Base-by-base conservation (phyloP, 257 asterid genomes). In the Linderniella brevidens region DNA sequence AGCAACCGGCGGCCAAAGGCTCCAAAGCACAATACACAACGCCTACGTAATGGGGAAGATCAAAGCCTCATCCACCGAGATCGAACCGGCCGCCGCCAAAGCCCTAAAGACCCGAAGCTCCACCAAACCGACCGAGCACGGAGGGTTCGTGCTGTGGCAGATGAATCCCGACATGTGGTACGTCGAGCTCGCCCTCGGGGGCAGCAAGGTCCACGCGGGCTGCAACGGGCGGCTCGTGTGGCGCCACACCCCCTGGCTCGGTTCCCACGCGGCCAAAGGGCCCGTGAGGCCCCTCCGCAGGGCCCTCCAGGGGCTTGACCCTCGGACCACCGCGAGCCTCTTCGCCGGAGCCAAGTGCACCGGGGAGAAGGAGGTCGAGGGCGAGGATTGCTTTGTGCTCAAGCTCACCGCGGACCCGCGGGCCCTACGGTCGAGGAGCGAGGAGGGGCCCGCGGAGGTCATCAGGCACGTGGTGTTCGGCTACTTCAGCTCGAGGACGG, bases 181-280 rank as follows among this genome's bases (percentile, higher is more conserved):
- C 35, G 51, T 46, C 13, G 51, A 46, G 14, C 51, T 46, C 1
- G 51, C 51, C 11, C 51, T 46, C 1, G 51, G 51, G 14, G 32
- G 32, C 35, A 46, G 51, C 36, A 46, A 46, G 36, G 25, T 46
- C 51, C 51, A 46, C 14, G 51, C 51, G 4, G 51, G 51, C 14
- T 46, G 51, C 51, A 46, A 46, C 14, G 51, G 51, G 51, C 19
- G 25, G 35, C 51, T 46, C n/a, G 51, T 46, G 35, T 46, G 51
- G 51, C 32, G 51, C 9, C 51, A 46, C 14, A 46, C 51, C 4
- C 51, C 51, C 1, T 46, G 51, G 51, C 51, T 46, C 12, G 51
- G 51, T 4, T 29, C 51, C 11, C 51, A 46, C 25, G 1, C 35
- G 1, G 29, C 51, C 9, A 46, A 46, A 11, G 51, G 51, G 36